Evolutionary conservation across 345 rosid species (phyloP).

Genomic region (Sonneratia caseolaris): DNA sequence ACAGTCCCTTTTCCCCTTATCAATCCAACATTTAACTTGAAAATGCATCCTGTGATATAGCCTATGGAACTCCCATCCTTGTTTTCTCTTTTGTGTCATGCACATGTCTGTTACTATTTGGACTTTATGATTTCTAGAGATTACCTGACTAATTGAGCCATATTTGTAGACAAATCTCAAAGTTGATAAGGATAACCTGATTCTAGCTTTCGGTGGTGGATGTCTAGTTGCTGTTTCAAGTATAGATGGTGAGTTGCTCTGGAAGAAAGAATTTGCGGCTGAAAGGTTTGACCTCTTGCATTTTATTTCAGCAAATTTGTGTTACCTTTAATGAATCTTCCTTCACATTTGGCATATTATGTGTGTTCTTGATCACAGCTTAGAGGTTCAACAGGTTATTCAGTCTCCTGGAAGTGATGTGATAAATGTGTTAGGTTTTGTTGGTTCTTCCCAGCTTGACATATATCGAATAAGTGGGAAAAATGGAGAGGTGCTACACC

Average conservation of each 20-base stretch:
- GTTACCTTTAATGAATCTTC: background rate
- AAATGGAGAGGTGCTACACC: constrained; percentile 63
- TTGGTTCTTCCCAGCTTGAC: constrained; percentile 48
- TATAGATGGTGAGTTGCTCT: constrained; percentile 72
- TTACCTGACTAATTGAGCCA: background rate
- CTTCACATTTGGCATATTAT: constrained; percentile 8
- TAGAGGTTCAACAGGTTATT: constrained; percentile 65
- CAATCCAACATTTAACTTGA: background rate
- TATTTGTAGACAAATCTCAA: constrained; percentile 46
- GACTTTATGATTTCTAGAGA: background rate
- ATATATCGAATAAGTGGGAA: constrained; percentile 54
- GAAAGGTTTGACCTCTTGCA: constrained; percentile 50
- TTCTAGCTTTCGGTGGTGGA: constrained; percentile 60
- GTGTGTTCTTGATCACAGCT: constrained; percentile 32
- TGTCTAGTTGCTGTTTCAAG: constrained; percentile 81
- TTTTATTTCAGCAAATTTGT: constrained; percentile 1
- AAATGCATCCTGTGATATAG: background rate
- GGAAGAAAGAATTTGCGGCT: constrained; percentile 71
- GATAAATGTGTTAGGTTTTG: constrained; percentile 56
- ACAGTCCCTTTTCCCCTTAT: background rate
- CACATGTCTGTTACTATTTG: background rate
- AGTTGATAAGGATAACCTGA: constrained; percentile 55
- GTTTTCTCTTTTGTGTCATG: background rate
- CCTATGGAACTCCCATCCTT: background rate
- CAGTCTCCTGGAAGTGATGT: constrained; percentile 44